phyloP scores from a whole-genome alignment of 1,139 yeast genomes.

The Magnusiomyces ingens region DNA sequence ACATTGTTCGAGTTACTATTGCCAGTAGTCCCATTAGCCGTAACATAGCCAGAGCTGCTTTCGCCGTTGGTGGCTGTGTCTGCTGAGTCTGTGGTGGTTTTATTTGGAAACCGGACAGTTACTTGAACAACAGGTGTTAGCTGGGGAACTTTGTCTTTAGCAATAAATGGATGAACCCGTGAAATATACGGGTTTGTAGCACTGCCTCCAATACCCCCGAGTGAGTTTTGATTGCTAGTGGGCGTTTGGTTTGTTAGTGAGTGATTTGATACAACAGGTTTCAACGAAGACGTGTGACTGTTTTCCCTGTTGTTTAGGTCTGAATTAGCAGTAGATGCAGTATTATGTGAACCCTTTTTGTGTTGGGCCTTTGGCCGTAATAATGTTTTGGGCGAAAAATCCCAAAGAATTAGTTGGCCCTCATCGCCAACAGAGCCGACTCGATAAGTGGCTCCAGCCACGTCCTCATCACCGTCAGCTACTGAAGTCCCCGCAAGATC shows the following conservation, averaged over 20 bases:
- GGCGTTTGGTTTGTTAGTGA: background rate
- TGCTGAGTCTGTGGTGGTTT: too few relatives aligned
- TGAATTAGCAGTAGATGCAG: background rate
- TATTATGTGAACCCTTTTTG: background rate
- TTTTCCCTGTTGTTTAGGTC: background rate
- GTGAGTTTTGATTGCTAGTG: background rate
- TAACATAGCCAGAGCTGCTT: too few relatives aligned
- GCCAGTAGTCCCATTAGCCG: too few relatives aligned
- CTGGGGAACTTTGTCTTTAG: conserved; percentile 9
- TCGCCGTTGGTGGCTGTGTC: too few relatives aligned
- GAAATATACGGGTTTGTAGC: conserved; percentile 3
- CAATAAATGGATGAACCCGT: conserved; percentile 11
- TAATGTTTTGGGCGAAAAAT: conserved; percentile 58
- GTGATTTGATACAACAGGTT: background rate
- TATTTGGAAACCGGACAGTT: conserved; percentile 3
- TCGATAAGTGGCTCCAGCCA: conserved; percentile 39
- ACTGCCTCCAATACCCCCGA: background rate
- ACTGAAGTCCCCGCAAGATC: conserved; percentile 18
- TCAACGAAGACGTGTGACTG: background rate
- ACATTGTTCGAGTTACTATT: too few relatives aligned
- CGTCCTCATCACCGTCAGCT: too few relatives aligned
- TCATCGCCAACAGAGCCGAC: conserved; percentile 67
- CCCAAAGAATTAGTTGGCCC: conserved; percentile 64
- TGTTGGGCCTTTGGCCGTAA: conserved; percentile 5
- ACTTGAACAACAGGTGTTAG: conserved; percentile 13